phyloP scores from a whole-genome alignment of 306 rosid species.

The Malus sieversii region DNA sequence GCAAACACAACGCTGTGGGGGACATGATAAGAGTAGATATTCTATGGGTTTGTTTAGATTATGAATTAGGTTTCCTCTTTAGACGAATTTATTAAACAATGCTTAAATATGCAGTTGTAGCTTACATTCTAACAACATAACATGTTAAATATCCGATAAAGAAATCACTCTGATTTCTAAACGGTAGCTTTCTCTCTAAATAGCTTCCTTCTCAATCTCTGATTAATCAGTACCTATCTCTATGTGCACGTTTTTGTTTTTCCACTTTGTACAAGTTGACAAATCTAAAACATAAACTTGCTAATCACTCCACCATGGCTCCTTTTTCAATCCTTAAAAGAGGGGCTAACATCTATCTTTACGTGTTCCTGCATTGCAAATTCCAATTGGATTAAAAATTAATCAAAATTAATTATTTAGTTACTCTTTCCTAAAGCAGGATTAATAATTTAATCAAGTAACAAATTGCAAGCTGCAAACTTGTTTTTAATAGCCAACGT shows the following conservation, averaged over 20 bases:
- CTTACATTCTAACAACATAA: neutral
- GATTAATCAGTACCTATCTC: neutral
- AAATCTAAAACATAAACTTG: neutral
- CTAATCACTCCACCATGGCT: neutral
- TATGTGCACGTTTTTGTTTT: neutral
- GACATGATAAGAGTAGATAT: conserved; percentile 5
- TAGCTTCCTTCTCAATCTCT: neutral
- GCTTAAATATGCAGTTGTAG: no score
- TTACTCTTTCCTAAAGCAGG: neutral
- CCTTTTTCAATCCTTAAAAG: neutral
- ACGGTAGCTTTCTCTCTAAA: neutral
- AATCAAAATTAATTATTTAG: neutral
- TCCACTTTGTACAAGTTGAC: neutral
- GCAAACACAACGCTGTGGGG: conserved; percentile 7
- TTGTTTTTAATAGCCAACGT: neutral
- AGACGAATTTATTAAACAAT: no score
- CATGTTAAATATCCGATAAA: neutral
- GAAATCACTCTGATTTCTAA: no score
- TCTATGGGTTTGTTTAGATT: no score
- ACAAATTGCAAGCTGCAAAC: neutral
- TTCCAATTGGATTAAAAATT: neutral
- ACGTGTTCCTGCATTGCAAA: neutral
- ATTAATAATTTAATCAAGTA: neutral
- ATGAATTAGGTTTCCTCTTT: no score
- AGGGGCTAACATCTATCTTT: neutral